Percentiles rank a stretch among this genome's conserved stretches.
These are phyloP conservation scores for Rhytidhysteron rufulum DNA, from an alignment of 2,329 filamentous ascomycete species.

Conservation along the genomic window DNA sequence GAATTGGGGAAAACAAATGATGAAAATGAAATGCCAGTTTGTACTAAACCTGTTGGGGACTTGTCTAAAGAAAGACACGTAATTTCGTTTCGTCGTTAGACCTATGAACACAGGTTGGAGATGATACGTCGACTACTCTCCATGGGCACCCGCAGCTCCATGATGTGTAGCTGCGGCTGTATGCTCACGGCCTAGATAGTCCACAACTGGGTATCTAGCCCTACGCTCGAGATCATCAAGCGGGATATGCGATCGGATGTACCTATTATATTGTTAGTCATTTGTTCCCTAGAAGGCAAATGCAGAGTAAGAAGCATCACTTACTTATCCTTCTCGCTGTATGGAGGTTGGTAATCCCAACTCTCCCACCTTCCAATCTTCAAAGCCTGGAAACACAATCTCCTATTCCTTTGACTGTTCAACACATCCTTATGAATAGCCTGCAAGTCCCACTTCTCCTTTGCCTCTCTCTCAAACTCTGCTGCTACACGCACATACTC, in stretches of 20 bases:
- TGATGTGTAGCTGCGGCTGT: conserved; percentile 31
- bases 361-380: conserved; percentile 70
- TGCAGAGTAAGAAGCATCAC: no score
- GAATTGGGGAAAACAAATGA: no score
- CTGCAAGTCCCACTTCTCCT: conserved; percentile 75
- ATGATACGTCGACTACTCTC: conserved; percentile 37
- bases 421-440: conserved; percentile 72
- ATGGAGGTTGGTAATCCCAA: conserved; percentile 80
- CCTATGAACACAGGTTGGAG: no score
- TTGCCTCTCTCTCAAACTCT: conserved; percentile 70
- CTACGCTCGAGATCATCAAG: conserved; percentile 76
- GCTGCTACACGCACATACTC: conserved; percentile 41
- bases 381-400: conserved; percentile 75
- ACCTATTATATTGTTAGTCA: conserved; percentile 47
- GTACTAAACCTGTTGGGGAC: no score
- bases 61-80: no score
- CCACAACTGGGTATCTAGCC: conserved; percentile 64
- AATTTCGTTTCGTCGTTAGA: no score
- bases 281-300: background rate
- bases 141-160: conserved; percentile 30
- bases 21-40: no score
- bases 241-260: conserved; percentile 79
- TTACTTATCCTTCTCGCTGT: conserved; percentile 65
- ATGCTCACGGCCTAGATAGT: conserved; percentile 38
- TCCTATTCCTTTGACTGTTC: conserved; percentile 71